These are phyloP conservation scores for Cyberlindnera nakhonratchasimensis DNA, from an alignment of 805 yeast species.

Conservation along the genomic window DNA sequence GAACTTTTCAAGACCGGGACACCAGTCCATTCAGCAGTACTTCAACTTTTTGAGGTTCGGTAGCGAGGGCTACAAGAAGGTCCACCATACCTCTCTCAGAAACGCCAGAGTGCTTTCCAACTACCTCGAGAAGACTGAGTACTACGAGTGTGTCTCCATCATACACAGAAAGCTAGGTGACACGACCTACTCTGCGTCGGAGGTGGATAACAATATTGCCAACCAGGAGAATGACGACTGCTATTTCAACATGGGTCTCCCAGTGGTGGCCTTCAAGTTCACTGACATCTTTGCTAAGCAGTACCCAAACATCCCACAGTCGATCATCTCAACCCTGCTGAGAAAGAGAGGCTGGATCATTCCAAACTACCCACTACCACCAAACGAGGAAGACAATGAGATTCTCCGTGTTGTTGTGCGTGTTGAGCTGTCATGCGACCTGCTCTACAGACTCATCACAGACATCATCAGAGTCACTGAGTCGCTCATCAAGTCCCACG, in stretches of 20 bases:
- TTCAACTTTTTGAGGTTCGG: conserved; percentile 75
- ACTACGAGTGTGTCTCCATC: conserved; percentile 71
- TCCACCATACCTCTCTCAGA: conserved; percentile 58
- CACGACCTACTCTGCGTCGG: conserved; percentile 21
- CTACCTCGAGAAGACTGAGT: conserved; percentile 60
- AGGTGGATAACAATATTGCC: conserved; percentile 28
- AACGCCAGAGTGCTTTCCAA: conserved; percentile 67
- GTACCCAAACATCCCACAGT: conserved; percentile 82
- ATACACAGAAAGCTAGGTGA: conserved; percentile 60
- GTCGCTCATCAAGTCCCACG: conserved; percentile 47
- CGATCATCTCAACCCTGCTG: conserved; percentile 64
- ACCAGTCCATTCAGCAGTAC: conserved; percentile 86
- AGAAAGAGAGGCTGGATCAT: conserved; percentile 83
- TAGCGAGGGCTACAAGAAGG: conserved; percentile 59
- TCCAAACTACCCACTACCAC: conserved; percentile 84
- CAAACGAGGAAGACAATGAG: conserved; percentile 53
- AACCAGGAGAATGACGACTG: conserved; percentile 36
- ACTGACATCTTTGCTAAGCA: conserved; percentile 50
- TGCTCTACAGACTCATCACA: conserved; percentile 60
- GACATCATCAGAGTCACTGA: conserved; percentile 55
- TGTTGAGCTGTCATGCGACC: conserved; percentile 56
- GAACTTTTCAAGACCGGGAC: conserved; percentile 91
- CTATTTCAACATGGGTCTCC: conserved; percentile 69
- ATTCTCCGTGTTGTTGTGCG: conserved; percentile 84
- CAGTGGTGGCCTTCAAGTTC: conserved; percentile 84